A percentile compares a stretch with the other conserved stretches of the same genome.
phyloP scores from a whole-genome alignment of 1,139 yeast species.

The Pichia sp. region DNA sequence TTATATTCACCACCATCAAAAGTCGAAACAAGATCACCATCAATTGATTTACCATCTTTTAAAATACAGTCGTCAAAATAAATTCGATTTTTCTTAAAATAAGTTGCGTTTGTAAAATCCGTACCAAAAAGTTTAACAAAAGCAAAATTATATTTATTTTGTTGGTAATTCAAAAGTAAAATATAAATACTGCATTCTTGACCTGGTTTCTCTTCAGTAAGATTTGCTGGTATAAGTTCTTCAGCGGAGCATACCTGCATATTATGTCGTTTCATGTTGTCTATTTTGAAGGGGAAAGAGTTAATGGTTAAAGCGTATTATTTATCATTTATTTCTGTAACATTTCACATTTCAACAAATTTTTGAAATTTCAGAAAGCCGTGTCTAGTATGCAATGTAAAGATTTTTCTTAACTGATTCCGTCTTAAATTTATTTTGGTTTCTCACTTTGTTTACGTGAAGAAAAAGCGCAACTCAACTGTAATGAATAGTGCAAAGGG shows the following conservation, averaged over 20 bases:
- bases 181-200: slow-evolving; percentile 5
- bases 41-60: slow-evolving; percentile 1
- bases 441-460: not conserved
- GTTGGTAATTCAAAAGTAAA: slow-evolving; percentile 3
- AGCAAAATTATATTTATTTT: not conserved
- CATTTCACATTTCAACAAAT: not conserved
- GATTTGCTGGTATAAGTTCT: not conserved
- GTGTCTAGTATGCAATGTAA: not conserved
- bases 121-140: slow-evolving; percentile 14
- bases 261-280: not conserved
- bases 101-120: slow-evolving; percentile 17
- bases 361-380: not conserved
- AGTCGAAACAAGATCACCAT: slow-evolving; percentile 5
- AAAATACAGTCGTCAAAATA: slow-evolving; percentile 9
- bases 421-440: not conserved
- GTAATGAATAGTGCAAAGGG: not conserved
- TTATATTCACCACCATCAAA: slow-evolving; percentile 9
- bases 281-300: not conserved
- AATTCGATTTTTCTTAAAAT: not conserved
- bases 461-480: not conserved
- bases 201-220: not conserved
- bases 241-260: not conserved
- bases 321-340: too few species aligned
- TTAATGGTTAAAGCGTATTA: not conserved
- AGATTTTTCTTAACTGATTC: not conserved